A percentile compares a stretch with the other conserved stretches of the same genome.
Conservation (phyloP, 345 rosid species). For the Gossypium herbaceum region DNA sequence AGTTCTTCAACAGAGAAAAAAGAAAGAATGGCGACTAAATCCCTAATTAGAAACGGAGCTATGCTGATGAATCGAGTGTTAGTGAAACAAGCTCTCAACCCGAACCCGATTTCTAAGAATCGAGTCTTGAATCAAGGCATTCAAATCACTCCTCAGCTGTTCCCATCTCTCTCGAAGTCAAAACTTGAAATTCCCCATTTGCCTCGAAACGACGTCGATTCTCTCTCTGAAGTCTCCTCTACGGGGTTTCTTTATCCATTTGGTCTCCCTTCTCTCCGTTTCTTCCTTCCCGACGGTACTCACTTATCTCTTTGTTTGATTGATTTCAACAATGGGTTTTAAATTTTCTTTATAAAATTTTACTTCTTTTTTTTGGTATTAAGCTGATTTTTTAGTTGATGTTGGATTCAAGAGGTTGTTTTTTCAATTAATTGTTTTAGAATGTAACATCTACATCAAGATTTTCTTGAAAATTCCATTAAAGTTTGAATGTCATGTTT, state of each 20-base stretch:
- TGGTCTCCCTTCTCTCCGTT: conserved; percentile 77
- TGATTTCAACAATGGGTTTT: conserved; percentile 1
- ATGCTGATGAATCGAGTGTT: conserved; percentile 51
- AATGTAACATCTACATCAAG: background rate
- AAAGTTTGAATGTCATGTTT: background rate
- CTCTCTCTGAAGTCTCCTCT: conserved; percentile 31
- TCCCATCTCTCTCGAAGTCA: conserved; percentile 57
- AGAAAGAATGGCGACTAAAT: conserved; percentile 58
- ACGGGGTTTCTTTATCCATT: conserved; percentile 62
- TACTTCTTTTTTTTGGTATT: background rate
- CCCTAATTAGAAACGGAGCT: conserved; percentile 64
- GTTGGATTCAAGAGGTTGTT: too few species aligned
- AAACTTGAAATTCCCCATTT: conserved; percentile 30
- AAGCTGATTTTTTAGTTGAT: background rate
- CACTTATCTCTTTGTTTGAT: background rate
- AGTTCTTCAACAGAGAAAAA: background rate
- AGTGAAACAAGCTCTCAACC: conserved; percentile 32
- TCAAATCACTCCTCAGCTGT: conserved; percentile 41
- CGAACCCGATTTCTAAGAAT: conserved; percentile 30
- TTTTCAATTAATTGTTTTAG: background rate
- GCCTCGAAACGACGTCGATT: conserved; percentile 33
- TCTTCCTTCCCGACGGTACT: conserved; percentile 90
- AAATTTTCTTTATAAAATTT: background rate
- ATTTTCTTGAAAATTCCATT: background rate
- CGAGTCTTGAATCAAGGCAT: conserved; percentile 27